A percentile compares a stretch with the other conserved stretches of the same genome.
phyloP scores from a whole-genome alignment of 257 asterid genomes.

The Nicotiana attenuata region DNA sequence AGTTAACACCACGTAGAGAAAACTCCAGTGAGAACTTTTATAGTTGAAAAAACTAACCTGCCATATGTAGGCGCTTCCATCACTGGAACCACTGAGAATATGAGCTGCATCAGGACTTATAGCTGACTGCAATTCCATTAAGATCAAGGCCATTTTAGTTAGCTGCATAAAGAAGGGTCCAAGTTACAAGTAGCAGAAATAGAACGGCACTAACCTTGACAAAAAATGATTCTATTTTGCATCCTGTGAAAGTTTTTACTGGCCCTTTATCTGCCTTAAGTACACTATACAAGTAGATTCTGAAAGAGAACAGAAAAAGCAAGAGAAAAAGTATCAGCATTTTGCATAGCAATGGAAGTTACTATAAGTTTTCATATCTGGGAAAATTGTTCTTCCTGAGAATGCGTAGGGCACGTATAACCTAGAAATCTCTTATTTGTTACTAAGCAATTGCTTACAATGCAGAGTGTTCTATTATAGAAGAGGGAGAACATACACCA shows the following conservation, averaged over 20 bases:
- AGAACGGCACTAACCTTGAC: conserved; percentile 59
- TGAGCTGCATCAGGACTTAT: conserved; percentile 95
- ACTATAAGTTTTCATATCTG: not conserved
- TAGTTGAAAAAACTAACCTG: conserved; percentile 40
- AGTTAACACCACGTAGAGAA: not conserved
- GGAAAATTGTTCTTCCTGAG: not conserved
- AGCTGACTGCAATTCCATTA: conserved; percentile 52
- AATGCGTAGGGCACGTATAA: not conserved
- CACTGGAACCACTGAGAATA: conserved; percentile 89
- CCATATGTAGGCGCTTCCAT: conserved; percentile 95
- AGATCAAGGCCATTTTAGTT: not conserved
- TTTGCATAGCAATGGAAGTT: not conserved
- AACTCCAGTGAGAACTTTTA: not conserved
- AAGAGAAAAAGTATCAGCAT: not conserved
- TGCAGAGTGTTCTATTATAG: not conserved
- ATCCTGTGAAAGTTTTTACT: conserved; percentile 56
- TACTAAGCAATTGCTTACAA: not conserved
- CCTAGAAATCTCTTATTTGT: not conserved
- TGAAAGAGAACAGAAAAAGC: conserved; percentile 26
- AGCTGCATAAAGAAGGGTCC: no score
- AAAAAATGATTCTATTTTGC: conserved; percentile 69
- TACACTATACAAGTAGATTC: conserved; percentile 75
- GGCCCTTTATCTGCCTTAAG: conserved; percentile 87
- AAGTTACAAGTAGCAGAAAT: not conserved
- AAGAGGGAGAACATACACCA: not conserved